These are phyloP conservation scores for Papiliotrema fonsecae DNA, from an alignment of 1,284 basidiomycete genomes.

Conservation along the genomic window DNA sequence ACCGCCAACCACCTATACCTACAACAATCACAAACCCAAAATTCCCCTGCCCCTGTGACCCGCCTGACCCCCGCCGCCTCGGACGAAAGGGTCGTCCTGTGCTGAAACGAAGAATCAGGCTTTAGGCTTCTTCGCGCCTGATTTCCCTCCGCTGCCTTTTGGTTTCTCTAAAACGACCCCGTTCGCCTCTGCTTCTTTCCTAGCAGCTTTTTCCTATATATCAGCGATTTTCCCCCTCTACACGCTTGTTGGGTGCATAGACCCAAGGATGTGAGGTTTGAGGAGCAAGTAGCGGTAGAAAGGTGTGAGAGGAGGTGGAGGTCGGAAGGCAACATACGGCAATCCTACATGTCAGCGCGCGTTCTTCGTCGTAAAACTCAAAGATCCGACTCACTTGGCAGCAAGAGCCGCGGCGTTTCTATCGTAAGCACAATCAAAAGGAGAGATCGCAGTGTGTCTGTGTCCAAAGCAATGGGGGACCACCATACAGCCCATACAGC, in stretches of 20 bases:
- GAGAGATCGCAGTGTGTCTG: too few relatives aligned
- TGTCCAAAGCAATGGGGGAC: too few relatives aligned
- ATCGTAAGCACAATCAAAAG: neutral
- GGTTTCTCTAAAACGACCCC: neutral
- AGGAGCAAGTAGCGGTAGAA: neutral
- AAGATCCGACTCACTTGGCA: slow-evolving; percentile 18
- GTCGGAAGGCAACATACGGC: too few relatives aligned
- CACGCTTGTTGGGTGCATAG: too few relatives aligned
- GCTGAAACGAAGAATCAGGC: too few relatives aligned
- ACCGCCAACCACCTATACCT: too few relatives aligned
- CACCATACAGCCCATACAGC: slow-evolving; percentile 5
- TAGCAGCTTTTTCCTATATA: slow-evolving; percentile 12
- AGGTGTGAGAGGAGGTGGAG: neutral
- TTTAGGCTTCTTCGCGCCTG: neutral
- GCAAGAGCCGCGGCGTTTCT: slow-evolving; percentile 20
- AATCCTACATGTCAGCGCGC: neutral
- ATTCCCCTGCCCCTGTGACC: too few relatives aligned
- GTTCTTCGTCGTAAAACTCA: neutral
- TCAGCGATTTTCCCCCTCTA: too few relatives aligned
- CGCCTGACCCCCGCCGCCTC: too few relatives aligned
- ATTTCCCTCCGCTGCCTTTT: neutral
- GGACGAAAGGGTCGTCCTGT: too few relatives aligned
- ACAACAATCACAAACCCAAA: too few relatives aligned
- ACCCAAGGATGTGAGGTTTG: too few relatives aligned
- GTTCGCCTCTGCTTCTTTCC: slow-evolving; percentile 17